phyloP scores from a whole-genome alignment of 768 basidiomycete genomes.

The Lactarius sp. region DNA sequence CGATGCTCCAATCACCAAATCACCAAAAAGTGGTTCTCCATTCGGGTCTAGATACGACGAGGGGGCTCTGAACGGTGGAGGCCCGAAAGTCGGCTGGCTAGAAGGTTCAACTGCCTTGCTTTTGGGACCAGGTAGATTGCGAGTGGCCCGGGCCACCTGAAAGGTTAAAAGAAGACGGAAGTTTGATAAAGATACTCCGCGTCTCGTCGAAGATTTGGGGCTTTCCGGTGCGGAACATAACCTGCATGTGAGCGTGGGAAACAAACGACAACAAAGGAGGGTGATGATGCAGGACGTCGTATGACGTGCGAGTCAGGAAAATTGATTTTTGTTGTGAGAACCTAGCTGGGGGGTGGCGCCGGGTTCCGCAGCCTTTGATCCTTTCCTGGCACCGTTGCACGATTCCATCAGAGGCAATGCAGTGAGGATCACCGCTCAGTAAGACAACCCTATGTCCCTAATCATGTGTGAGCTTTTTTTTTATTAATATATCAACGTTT shows the following conservation, averaged over 20 bases:
- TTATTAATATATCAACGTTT: not conserved
- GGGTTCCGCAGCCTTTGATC: not conserved
- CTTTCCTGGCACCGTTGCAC: not conserved
- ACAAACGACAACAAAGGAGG: not conserved
- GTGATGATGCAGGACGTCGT: constrained; percentile 1
- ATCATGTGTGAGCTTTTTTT: not conserved
- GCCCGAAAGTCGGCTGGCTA: not conserved
- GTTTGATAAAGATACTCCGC: not conserved
- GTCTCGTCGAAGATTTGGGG: not conserved
- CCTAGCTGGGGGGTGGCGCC: not conserved
- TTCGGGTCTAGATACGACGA: not conserved
- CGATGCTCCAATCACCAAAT: constrained; percentile 7
- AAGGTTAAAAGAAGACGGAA: not conserved
- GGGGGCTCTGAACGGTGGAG: not conserved
- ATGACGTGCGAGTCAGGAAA: constrained; percentile 10
- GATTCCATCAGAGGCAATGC: not conserved
- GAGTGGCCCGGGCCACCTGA: not conserved
- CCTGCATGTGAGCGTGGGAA: not conserved
- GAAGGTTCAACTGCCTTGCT: not conserved
- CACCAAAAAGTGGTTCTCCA: not conserved
- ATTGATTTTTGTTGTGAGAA: not conserved
- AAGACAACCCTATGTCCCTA: not conserved
- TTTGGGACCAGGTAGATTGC: not conserved
- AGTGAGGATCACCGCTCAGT: not conserved
- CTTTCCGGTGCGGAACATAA: not conserved